A percentile compares a stretch with the other conserved stretches of the same genome.
Conservation (phyloP, 306 rosid species). For the Neltuma alba region DNA sequence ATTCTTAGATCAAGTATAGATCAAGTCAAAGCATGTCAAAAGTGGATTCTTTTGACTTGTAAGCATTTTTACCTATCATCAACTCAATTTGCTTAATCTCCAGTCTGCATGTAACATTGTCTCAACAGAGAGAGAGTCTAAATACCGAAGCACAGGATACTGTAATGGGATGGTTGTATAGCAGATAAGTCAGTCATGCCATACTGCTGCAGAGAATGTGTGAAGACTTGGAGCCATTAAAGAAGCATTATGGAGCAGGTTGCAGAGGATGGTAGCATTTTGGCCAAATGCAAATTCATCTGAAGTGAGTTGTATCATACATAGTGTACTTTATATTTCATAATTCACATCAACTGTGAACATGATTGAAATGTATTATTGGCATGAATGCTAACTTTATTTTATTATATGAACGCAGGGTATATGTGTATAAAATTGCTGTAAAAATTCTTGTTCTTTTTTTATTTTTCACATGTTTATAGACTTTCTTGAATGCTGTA, state of each 20-base stretch:
- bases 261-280: conserved; percentile 31
- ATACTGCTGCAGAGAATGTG: not conserved
- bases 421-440: not conserved
- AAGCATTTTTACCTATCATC: not conserved
- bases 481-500: not conserved
- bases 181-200: not conserved
- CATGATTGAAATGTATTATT: not conserved
- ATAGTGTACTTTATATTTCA: conserved; percentile 19
- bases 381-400: not conserved
- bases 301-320: conserved; percentile 11
- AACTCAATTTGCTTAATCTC: not conserved
- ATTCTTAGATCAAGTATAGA: not conserved
- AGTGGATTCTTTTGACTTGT: not conserved
- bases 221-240: conserved; percentile 1
- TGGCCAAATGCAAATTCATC: conserved; percentile 31
- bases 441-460: not conserved
- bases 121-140: not conserved
- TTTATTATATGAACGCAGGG: not conserved
- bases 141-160: not conserved
- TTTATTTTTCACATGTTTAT: not conserved
- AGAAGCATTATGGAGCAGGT: conserved; percentile 29
- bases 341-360: conserved; percentile 4
- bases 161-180: conserved; percentile 8
- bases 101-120: conserved; percentile 13
- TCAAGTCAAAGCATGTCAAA: not conserved